Base-by-base conservation (phyloP, 192 early-diverging fungal species). In the Lunasporangiospora selenospora region DNA sequence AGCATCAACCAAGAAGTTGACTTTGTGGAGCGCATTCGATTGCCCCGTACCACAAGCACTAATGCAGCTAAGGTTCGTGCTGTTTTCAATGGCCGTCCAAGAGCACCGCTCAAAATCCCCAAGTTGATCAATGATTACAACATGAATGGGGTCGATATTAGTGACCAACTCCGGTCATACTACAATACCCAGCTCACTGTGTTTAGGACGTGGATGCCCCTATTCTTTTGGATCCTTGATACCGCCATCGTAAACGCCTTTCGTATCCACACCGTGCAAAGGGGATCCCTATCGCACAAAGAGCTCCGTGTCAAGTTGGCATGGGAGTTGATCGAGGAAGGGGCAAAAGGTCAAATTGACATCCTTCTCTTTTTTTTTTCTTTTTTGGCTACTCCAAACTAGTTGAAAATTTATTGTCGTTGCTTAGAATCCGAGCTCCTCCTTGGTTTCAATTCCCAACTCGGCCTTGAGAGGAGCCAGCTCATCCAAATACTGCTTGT, bases 381-480 rank as follows among this genome's bases (percentile, higher is more conserved):
- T n/a, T n/a, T n/a, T n/a, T n/a, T n/a, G n/a, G n/a, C n/a, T n/a
- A n/a, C n/a, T n/a, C n/a, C n/a, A n/a, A n/a, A n/a, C n/a, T n/a
- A n/a, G n/a, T n/a, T n/a, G n/a, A n/a, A n/a, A n/a, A n/a, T n/a
- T n/a, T n/a, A n/a, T n/a, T n/a, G n/a, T n/a, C n/a, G n/a, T n/a
- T n/a, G 13, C 67, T 80, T 82, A 88, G 58, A 87, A 77, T 18
- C 92, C 93, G 46, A 98, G 83, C 52, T 95, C 93, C 75, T 94
- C 88, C 84, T 89, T 93, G 46, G 93, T 93, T 43, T 88, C 79
- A 50, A 98, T 78, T 56, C 97, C 97, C 31, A 96, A 85, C 81
- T 99, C 89, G 32, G 85, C 82, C 80, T 88, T 85, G 58, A 96
- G 77, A 8, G 96, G 95, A 76, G 88, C 88, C 62, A 98, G 87